Evolutionary conservation across 768 basidiomycete species (phyloP), one percentile per base, ranked within the genome.

Genomic region (Hypholoma sublateritium): DNA sequence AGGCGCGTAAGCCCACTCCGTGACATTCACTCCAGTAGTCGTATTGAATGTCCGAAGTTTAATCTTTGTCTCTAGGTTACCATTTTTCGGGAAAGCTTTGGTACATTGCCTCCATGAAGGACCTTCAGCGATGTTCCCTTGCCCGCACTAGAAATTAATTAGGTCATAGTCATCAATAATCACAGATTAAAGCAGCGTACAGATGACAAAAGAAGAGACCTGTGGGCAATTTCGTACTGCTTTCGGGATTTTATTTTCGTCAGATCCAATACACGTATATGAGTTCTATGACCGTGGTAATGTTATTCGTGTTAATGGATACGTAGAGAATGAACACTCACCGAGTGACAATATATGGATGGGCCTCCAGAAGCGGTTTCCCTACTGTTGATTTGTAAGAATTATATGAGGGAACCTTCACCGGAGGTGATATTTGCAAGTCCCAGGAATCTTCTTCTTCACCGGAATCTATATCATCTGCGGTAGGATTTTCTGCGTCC

Each of bases 311-410:
- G 9, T 14, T 6, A 14, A 13, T 28, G 21, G 17, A 43, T 17
- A 28, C 35, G 14, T 5, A 11, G 7, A 16, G 16, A 16, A 28
- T 16, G 11, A 43, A 13, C 43, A 32, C 28, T 5, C 28, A 72
- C 73, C 72, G 70, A 34, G 74, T 73, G 16, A 73, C 64, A 35
- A 77, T 61, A 39, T 73, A 73, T 3, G 76, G 76, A 55, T 74
- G 74, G 4, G 56, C 53, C n/a, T 63, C 55, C 4, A 67, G 46
- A n/a, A 62, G 55, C 2, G 62, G 57, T 6, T 58, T 59, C 17
- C 58, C 61, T 17, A 60, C 53, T 3, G 67, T 67, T 2, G 54
- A 61, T 32, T 58, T 56, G 19, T 62, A 32, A 28, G 35, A 25
- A 16, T 43, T 42, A n/a, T 44, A 19, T 44, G 41, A 13, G 28